Percentiles rank a stretch among this genome's conserved stretches.
phyloP scores from a whole-genome alignment of 202 grass and related monocot genomes.

The Cymbopogon flexuosus region DNA sequence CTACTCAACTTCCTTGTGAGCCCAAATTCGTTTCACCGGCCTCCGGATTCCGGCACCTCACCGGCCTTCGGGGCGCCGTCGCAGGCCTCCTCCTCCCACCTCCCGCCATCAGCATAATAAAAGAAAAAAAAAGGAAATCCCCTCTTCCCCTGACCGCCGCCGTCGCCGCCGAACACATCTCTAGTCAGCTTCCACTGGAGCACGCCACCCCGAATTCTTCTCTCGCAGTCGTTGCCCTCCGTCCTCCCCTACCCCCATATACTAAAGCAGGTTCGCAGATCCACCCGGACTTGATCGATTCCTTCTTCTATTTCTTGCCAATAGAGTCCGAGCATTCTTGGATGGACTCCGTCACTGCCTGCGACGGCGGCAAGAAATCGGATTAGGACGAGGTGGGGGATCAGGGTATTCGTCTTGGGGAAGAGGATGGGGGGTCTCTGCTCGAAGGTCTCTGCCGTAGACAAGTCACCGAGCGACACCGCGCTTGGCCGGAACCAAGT shows the following conservation, averaged over 20 bases:
- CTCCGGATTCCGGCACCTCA: conserved; percentile 12
- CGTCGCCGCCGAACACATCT: background rate
- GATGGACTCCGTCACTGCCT: background rate
- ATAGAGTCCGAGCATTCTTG: background rate
- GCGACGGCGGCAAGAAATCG: conserved; percentile 12
- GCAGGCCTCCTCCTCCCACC: background rate
- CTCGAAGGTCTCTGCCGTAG: conserved; percentile 64
- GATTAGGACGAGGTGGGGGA: conserved; percentile 12
- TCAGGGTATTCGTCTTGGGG: background rate
- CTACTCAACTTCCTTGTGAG: background rate
- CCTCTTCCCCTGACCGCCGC: background rate
- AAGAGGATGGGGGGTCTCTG: conserved; percentile 86
- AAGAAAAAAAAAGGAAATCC: background rate
- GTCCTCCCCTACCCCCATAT: background rate
- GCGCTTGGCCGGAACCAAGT: conserved; percentile 43
- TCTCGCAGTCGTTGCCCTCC: background rate
- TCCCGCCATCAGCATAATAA: conserved; percentile 6
- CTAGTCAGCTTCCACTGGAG: background rate
- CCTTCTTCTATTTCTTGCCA: background rate
- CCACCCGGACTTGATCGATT: conserved; percentile 15
- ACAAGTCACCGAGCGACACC: conserved; percentile 87
- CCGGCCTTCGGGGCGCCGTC: conserved; percentile 7
- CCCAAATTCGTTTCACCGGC: background rate
- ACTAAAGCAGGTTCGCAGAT: background rate
- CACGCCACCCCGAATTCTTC: conserved; percentile 24